phyloP scores from a whole-genome alignment of 2,329 filamentous ascomycete genomes.

The Fusarium coicis region DNA sequence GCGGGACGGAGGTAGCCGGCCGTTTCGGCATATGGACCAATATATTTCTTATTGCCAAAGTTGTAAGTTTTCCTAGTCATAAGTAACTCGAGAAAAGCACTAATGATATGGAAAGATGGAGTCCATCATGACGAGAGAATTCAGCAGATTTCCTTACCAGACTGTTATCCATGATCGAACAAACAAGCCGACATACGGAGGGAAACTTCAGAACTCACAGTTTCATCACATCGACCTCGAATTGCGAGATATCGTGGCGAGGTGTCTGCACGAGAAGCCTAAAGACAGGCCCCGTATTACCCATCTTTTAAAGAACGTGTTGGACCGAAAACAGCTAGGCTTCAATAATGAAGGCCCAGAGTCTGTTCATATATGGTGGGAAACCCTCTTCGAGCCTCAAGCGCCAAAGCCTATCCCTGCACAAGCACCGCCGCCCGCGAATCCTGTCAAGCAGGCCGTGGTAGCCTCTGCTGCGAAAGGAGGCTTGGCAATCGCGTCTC shows the following conservation, averaged over 20 bases:
- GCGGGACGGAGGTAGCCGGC: conserved; percentile 33
- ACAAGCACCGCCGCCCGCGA: neutral
- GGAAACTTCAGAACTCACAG: conserved; percentile 19
- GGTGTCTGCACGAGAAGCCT: conserved; percentile 44
- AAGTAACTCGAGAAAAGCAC: neutral
- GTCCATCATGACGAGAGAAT: conserved; percentile 36
- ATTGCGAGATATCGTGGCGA: conserved; percentile 37
- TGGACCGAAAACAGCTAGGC: conserved; percentile 28
- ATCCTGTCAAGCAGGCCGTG: conserved; percentile 1
- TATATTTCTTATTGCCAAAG: conserved; percentile 43
- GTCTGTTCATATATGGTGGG: conserved; percentile 36
- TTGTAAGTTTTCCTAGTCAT: conserved; percentile 31
- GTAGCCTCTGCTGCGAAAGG: neutral
- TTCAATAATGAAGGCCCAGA: conserved; percentile 30
- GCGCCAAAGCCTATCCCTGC: neutral
- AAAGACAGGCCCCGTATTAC: conserved; percentile 41
- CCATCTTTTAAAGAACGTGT: conserved; percentile 32
- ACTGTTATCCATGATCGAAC: neutral
- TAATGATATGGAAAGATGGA: conserved; percentile 43
- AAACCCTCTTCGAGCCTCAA: conserved; percentile 7
- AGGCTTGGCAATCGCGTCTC: neutral
- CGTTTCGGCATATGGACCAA: conserved; percentile 47
- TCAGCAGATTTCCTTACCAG: conserved; percentile 23
- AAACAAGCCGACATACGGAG: conserved; percentile 36
- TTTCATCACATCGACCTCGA: conserved; percentile 32